These are phyloP conservation scores for Aphanocladium album DNA, from an alignment of 2,329 filamentous ascomycete species.

Conservation along the genomic window DNA sequence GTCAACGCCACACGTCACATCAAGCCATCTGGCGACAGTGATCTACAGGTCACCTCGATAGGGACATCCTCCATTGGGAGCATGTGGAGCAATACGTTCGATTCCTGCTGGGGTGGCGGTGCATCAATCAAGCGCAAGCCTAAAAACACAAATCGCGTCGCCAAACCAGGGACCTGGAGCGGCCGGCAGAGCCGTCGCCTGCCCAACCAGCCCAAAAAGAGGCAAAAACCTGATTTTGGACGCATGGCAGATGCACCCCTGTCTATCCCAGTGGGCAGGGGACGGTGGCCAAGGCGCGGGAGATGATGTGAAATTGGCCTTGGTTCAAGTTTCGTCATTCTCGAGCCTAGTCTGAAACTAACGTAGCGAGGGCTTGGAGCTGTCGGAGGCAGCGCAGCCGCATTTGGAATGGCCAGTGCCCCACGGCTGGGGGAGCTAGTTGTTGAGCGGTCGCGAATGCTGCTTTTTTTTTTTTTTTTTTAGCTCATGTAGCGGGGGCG, in stretches of 20 bases:
- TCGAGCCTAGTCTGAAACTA: conserved; percentile 14
- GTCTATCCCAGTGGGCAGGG: neutral
- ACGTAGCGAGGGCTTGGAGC: conserved; percentile 10
- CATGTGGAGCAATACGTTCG: neutral
- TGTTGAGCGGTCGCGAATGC: neutral
- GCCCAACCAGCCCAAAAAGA: conserved; percentile 1
- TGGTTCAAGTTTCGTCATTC: conserved; percentile 15
- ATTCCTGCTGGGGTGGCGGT: conserved; percentile 4
- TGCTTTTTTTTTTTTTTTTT: neutral
- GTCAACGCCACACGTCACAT: too few species aligned
- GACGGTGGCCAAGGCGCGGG: conserved; percentile 1
- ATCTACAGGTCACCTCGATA: too few species aligned
- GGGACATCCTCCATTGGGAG: neutral
- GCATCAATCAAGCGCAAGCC: neutral
- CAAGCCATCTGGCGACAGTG: too few species aligned
- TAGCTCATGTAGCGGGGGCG: neutral
- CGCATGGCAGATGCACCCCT: conserved; percentile 4
- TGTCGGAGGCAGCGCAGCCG: conserved; percentile 12
- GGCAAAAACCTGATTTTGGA: conserved; percentile 4
- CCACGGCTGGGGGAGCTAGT: neutral
- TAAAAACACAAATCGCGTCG: neutral
- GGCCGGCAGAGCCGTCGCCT: neutral
- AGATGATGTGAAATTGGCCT: conserved; percentile 12
- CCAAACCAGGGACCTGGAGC: neutral
- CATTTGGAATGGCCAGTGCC: conserved; percentile 17